Evolutionary conservation across 768 basidiomycete genomes (phyloP).

Genomic region (Russula sp.): DNA sequence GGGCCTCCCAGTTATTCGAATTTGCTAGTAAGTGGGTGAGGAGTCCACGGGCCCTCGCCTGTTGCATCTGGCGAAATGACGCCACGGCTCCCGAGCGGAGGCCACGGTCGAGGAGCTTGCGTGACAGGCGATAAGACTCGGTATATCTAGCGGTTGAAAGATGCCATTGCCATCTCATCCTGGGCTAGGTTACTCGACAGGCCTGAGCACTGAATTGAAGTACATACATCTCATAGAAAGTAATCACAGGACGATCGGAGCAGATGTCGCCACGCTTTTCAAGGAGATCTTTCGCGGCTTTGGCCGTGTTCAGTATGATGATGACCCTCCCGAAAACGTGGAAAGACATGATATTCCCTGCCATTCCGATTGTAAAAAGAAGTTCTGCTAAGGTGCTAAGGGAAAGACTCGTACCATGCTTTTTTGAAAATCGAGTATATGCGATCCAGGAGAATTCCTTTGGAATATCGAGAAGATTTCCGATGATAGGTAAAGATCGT

Average conservation of each 20-base stretch:
- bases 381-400: too few species aligned
- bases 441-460: too few species aligned
- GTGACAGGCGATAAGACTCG: neutral
- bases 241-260: slow-evolving; percentile 1
- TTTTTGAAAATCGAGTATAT: neutral
- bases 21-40: neutral
- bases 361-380: neutral
- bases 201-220: too few species aligned
- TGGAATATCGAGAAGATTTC: too few species aligned
- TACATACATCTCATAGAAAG: slow-evolving; percentile 12
- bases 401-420: neutral
- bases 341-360: slow-evolving; percentile 19
- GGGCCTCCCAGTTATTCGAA: neutral
- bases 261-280: slow-evolving; percentile 43
- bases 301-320: slow-evolving; percentile 43
- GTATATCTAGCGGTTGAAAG: neutral
- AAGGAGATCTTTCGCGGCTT: slow-evolving; percentile 43
- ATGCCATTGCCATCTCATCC: neutral
- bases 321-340: slow-evolving; percentile 41
- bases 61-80: neutral
- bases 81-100: neutral
- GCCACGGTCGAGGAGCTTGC: neutral
- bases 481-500: too few species aligned
- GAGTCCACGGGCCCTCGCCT: neutral
- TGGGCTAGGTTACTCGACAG: neutral